A percentile compares a stretch with the other conserved stretches of the same genome.
These are phyloP conservation scores for Hanseniaspora gamundiae DNA, from an alignment of 1,139 yeast species.

Conservation along the genomic window DNA sequence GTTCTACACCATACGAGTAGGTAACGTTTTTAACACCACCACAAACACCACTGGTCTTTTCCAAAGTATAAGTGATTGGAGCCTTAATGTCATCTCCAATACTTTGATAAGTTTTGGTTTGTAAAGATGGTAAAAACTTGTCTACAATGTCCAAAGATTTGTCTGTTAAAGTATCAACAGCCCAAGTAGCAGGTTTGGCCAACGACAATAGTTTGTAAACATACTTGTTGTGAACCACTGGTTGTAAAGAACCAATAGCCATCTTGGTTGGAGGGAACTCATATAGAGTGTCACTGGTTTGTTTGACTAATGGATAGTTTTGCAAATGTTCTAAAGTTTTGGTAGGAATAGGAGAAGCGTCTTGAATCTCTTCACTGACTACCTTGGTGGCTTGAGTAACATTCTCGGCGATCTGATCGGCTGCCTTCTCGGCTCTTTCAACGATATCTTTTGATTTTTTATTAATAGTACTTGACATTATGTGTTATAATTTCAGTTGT, in stretches of 20 bases:
- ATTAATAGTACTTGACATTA: too few species aligned
- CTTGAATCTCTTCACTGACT: conserved; percentile 6
- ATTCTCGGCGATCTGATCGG: conserved; percentile 8
- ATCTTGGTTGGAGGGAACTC: conserved; percentile 29
- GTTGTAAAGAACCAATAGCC: conserved; percentile 32
- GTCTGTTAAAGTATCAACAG: conserved; percentile 26
- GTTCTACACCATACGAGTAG: conserved; percentile 29
- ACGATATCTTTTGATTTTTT: not conserved
- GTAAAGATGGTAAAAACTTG: conserved; percentile 23
- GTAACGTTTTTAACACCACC: conserved; percentile 15
- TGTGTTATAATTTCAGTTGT: too few species aligned
- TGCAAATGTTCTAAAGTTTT: conserved; percentile 27
- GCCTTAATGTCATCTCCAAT: conserved; percentile 19
- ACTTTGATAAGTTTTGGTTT: conserved; percentile 24
- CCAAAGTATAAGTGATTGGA: conserved; percentile 21
- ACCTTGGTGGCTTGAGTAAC: conserved; percentile 8
- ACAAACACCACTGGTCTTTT: conserved; percentile 22
- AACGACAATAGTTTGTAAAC: conserved; percentile 22
- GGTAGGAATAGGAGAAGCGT: conserved; percentile 12
- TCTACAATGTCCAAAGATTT: conserved; percentile 25
- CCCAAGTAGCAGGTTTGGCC: conserved; percentile 25
- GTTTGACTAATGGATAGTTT: conserved; percentile 31
- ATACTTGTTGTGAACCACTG: conserved; percentile 27
- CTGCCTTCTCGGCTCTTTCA: not conserved
- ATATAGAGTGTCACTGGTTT: conserved; percentile 28